A percentile compares a stretch with the other conserved stretches of the same genome.
Conservation (phyloP, 1,284 basidiomycete species). For the Apiotrichum siamense region DNA sequence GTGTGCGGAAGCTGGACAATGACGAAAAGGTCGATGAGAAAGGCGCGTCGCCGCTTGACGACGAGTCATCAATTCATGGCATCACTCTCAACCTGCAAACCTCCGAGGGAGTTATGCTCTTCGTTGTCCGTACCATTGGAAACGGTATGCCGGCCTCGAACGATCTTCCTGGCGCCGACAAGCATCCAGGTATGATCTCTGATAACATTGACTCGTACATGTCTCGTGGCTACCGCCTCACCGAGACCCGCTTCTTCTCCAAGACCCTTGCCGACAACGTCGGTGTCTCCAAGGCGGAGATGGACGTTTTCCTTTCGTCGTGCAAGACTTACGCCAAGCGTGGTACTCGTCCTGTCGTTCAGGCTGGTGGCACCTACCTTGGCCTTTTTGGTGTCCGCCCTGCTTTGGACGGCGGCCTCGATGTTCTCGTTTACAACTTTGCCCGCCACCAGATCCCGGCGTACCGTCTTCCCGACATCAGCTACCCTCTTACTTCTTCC, state of each 20-base stretch:
- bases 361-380: constrained; percentile 51
- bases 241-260: constrained; percentile 51
- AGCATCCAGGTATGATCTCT: constrained; percentile 16
- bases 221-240: constrained; percentile 51
- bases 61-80: constrained; percentile 43
- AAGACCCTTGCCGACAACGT: constrained; percentile 49
- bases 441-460: constrained; percentile 53
- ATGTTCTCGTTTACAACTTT: constrained; percentile 53
- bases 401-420: constrained; percentile 42
- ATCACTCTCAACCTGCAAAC: constrained; percentile 40
- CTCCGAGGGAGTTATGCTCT: constrained; percentile 51
- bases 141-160: constrained; percentile 27
- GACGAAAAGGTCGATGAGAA: constrained; percentile 27
- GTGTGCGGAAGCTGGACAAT: constrained; percentile 32
- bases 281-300: constrained; percentile 49
- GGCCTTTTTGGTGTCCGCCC: constrained; percentile 52
- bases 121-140: constrained; percentile 50
- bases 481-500: constrained; percentile 43
- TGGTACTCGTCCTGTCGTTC: constrained; percentile 50
- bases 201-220: constrained; percentile 49
- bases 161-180: constrained; percentile 28
- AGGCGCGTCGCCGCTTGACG: constrained; percentile 26
- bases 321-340: constrained; percentile 53
- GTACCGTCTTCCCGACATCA: constrained; percentile 51
- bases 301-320: constrained; percentile 50